phyloP scores from a whole-genome alignment of 129 eudicot genomes.

The Tagetes patula region DNA sequence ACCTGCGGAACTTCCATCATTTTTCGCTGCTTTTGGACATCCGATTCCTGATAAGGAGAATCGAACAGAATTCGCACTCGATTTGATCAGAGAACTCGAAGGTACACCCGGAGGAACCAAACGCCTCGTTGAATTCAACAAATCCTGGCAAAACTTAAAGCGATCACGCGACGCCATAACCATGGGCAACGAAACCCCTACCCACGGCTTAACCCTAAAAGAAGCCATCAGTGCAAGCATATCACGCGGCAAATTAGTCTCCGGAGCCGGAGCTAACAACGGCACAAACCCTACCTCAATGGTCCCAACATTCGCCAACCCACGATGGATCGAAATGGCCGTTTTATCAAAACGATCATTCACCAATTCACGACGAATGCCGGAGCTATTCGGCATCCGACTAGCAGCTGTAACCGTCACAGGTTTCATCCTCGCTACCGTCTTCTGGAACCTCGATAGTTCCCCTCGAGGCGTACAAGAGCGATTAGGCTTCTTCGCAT shows the following conservation, averaged over 20 bases:
- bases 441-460: slow-evolving; percentile 1
- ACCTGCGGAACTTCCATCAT: neutral
- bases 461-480: slow-evolving; percentile 12
- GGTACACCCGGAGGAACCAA: slow-evolving; percentile 19
- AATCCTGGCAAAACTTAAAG: slow-evolving; percentile 23
- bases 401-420: slow-evolving; percentile 14
- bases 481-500: slow-evolving; percentile 16
- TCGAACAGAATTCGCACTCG: slow-evolving; percentile 25
- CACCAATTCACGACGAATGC: slow-evolving; percentile 18
- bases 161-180: slow-evolving; percentile 5
- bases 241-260: slow-evolving; percentile 27
- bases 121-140: slow-evolving; percentile 29
- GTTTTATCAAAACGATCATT: slow-evolving; percentile 19
- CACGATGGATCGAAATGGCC: neutral
- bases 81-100: slow-evolving; percentile 31
- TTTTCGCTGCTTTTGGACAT: slow-evolving; percentile 23
- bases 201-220: slow-evolving; percentile 20
- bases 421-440: slow-evolving; percentile 14
- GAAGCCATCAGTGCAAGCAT: slow-evolving; percentile 24
- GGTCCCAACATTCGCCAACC: slow-evolving; percentile 26
- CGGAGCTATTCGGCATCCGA: slow-evolving; percentile 20
- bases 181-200: slow-evolving; percentile 19
- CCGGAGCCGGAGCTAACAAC: slow-evolving; percentile 23
- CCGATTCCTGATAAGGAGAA: slow-evolving; percentile 28
- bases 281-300: slow-evolving; percentile 19